Base-by-base conservation (phyloP, 805 yeast species). In the Clavispora fructus region DNA sequence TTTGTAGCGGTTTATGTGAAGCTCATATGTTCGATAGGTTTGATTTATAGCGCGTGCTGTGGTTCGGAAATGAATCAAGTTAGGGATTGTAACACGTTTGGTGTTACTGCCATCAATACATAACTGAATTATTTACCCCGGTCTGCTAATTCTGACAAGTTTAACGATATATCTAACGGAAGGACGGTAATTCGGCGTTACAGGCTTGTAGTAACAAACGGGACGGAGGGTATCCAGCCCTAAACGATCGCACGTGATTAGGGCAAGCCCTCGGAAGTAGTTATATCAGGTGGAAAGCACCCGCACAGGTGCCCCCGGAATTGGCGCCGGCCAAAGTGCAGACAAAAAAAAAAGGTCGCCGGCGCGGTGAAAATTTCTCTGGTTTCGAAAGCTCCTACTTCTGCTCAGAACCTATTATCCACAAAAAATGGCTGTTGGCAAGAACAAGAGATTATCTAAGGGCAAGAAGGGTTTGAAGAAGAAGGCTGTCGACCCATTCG, bases 401-500 rank as follows among this genome's bases (percentile, higher is more conserved):
- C 37, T 33, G 37, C 37, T 33, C 25, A 16, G 25, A 33, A 17
- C 37, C 37, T 33, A 33, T 33, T 33, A 16, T 16, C 37, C 48
- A 23, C 31, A 48, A 48, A 63, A 52, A 48, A 80, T 82, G 87
- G 89, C 87, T 79, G 88, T 85, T 71, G 92, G 92, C 68, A 86
- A 86, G 81, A 86, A 86, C 75, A 86, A 86, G 84, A 87, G 92
- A 81, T 81, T 86, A 67, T 80, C 84, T 73, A 78, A 79, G 73
- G 92, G 94, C 71, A 85, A 86, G 89, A 92, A 92, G 79, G 97
- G 98, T 71, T 79, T 89, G 76, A 92, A 92, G 95, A 94, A 92
- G 95, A 92, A 85, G 85, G 94, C 87, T 72, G 95, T 90, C 63
- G 99, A 92, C 83, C 98, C 98, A 72, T 92, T 92, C 94, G 82